Percentiles rank a stretch among this genome's conserved stretches.
Conservation (phyloP, 2,329 filamentous ascomycete genomes). For the Magnaporthiopsis rhizophila region DNA sequence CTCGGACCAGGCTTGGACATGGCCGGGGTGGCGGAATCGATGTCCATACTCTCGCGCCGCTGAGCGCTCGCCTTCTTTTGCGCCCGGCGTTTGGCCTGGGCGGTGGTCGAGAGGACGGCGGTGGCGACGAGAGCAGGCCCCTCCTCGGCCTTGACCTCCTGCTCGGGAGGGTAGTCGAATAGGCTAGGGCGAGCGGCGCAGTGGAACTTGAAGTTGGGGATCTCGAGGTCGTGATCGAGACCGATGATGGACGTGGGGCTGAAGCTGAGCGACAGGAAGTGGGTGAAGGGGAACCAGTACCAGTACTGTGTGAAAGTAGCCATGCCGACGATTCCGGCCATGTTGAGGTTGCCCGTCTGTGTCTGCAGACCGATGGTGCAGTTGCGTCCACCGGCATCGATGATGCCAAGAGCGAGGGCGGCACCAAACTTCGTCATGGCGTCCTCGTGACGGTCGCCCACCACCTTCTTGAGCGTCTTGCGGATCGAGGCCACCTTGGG, state of each 20-base stretch:
- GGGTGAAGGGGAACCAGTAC: constrained; percentile 99
- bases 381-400: constrained; percentile 95
- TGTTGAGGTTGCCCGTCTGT: constrained; percentile 96
- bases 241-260: constrained; percentile 95
- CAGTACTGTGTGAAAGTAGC: constrained; percentile 98
- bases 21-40: constrained; percentile 67
- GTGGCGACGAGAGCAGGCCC: constrained; percentile 91
- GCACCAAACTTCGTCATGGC: constrained; percentile 99
- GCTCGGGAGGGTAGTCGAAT: constrained; percentile 96
- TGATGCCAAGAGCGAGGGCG: constrained; percentile 88
- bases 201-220: constrained; percentile 91
- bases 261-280: constrained; percentile 93
- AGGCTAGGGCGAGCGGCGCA: constrained; percentile 89
- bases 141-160: constrained; percentile 90
- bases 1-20: constrained; percentile 29
- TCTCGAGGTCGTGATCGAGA: constrained; percentile 86
- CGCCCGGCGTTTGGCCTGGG: constrained; percentile 89
- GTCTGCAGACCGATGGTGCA: constrained; percentile 98
- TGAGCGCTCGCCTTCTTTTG: constrained; percentile 90
- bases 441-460: constrained; percentile 92
- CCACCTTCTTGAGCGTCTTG: constrained; percentile 89
- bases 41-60: constrained; percentile 88
- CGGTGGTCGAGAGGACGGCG: constrained; percentile 90
- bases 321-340: constrained; percentile 96
- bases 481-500: constrained; percentile 87